Percentiles rank a stretch among this genome's conserved stretches.
Conservation (phyloP, 352 stramenopile species). For the Thraustotheca clavata region DNA sequence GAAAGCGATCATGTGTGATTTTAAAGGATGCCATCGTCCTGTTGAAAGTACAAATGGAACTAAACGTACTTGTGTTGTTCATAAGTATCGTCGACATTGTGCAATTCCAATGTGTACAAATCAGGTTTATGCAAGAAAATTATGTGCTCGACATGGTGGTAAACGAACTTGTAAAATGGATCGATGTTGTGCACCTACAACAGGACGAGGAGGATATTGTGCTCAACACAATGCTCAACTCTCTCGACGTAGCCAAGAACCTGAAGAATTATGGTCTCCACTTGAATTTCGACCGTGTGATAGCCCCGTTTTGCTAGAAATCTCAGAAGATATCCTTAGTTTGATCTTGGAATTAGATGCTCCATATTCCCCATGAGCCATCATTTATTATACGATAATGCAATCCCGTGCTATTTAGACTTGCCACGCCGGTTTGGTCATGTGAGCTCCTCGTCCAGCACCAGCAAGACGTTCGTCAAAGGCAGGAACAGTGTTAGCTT, state of each 20-base stretch:
- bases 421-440: conserved; percentile 61
- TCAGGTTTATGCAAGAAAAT: not conserved
- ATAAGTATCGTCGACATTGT: conserved; percentile 4
- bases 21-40: not conserved
- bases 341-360: not conserved
- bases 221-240: not conserved
- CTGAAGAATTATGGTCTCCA: not conserved
- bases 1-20: not conserved
- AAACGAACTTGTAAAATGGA: conserved; percentile 2
- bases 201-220: not conserved
- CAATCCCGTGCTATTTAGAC: conserved; percentile 26
- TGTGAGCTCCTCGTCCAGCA: conserved; percentile 51
- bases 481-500: conserved; percentile 24
- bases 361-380: not conserved
- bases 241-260: too few species aligned
- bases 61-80: not conserved
- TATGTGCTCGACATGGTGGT: not conserved
- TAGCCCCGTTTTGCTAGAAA: not conserved
- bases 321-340: not conserved
- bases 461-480: conserved; percentile 23
- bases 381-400: not conserved
- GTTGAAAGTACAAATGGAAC: not conserved
- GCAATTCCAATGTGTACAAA: conserved; percentile 1
- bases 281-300: not conserved
- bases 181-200: not conserved